Conservation (phyloP, 768 basidiomycete genomes). For the Suillus variegatus region DNA sequence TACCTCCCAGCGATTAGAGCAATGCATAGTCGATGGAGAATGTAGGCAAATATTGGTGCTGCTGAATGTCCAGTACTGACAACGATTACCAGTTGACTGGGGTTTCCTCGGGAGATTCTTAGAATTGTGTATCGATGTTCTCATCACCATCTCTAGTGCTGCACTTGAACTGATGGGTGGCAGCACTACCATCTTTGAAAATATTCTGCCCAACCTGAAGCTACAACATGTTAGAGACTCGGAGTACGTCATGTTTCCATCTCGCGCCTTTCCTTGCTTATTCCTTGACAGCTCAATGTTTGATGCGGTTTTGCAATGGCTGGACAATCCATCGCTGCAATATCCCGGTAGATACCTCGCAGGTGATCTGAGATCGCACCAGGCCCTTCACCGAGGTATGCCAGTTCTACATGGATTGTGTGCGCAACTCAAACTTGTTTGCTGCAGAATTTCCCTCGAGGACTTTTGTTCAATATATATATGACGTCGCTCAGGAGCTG, state of each 20-base stretch:
- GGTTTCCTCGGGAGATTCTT: slow-evolving; percentile 48
- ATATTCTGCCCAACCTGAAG: slow-evolving; percentile 39
- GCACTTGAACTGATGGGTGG: slow-evolving; percentile 32
- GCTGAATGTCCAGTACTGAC: not conserved
- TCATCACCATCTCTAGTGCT: slow-evolving; percentile 39
- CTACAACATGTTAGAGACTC: slow-evolving; percentile 36
- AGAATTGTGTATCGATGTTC: slow-evolving; percentile 38
- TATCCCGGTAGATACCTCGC: slow-evolving; percentile 16
- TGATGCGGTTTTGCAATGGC: slow-evolving; percentile 26
- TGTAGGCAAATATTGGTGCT: slow-evolving; percentile 39
- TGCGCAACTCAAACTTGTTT: slow-evolving; percentile 6
- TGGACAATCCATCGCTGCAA: slow-evolving; percentile 23
- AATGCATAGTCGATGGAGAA: slow-evolving; percentile 36
- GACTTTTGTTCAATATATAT: slow-evolving; percentile 51
- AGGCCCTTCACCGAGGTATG: slow-evolving; percentile 28
- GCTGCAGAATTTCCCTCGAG: slow-evolving; percentile 35
- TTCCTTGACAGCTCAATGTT: slow-evolving; percentile 22
- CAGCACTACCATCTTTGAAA: slow-evolving; percentile 18
- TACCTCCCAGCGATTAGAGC: slow-evolving; percentile 20
- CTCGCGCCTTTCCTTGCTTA: slow-evolving; percentile 8
- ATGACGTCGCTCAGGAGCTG: slow-evolving; percentile 40
- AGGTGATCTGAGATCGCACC: slow-evolving; percentile 27
- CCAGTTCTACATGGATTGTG: not conserved
- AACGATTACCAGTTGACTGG: slow-evolving; percentile 54
- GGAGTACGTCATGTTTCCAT: slow-evolving; percentile 33